Base-by-base conservation (phyloP, 108 stramenopile species). In the Cyclotella distinguenda region DNA sequence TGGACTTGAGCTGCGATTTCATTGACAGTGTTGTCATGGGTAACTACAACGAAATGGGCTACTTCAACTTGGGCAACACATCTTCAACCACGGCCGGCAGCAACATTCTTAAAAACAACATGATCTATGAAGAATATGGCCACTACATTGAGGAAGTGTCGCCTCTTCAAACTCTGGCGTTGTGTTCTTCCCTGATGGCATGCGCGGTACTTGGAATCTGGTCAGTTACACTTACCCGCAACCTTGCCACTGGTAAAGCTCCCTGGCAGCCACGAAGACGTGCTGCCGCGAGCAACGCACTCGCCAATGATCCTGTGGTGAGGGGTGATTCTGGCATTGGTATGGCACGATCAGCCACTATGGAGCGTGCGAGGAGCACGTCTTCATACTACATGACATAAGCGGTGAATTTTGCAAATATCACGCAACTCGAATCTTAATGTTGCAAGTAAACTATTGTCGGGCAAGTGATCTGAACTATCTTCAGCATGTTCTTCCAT, bases 31-130 rank as follows among this genome's bases (percentile, higher is more conserved):
- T 94, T 15, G 65, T 87, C 21, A 75, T 72, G 36, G 86, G 88
- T 26, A 79, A 74, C 23, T 94, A 90, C 62, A 77, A 94, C 62
- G 89, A 89, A 53, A 66, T 72, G 49, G 92, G 92, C 5, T 76
- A 84, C 21, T 79, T 90, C 34, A 55, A 68, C 31, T 21, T 83
- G 10, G 57, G 64, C 57, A 64, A 50, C n/a, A 46, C 64, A n/a
- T 31, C 57, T 64, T 60, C 58, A 21, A 53, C 57, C 34, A 44
- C 25, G n/a, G 16, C 1, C 35, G 31, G 13, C 22, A 59, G 48
- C 9, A 60, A 43, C 6, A 36, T 54, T 31, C 10, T 60, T 25
- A 48, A 36, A 3, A 63, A 52, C 58, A 62, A 48, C 35, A 38
- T 62, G 39, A 66, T 45, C 30, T 48, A 55, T 31, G 42, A 69